Percentiles rank a stretch among this genome's conserved stretches.
Conservation (phyloP, 2,329 filamentous ascomycete species). For the Penicillium rolfsii region DNA sequence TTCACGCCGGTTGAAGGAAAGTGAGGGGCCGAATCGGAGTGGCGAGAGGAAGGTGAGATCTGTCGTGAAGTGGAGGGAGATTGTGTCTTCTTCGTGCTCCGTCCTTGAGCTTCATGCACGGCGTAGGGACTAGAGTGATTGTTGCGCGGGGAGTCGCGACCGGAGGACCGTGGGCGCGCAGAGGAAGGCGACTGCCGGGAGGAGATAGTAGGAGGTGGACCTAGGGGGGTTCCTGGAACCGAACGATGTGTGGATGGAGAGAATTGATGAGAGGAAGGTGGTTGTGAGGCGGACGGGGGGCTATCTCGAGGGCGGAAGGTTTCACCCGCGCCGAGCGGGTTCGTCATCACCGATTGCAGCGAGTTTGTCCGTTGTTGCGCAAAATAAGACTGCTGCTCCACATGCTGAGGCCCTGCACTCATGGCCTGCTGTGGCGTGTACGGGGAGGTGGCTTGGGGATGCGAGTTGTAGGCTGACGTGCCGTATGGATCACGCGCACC, state of each 20-base stretch:
- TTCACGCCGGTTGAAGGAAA: conserved; percentile 59
- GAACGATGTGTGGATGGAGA: conserved; percentile 45
- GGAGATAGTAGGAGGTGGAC: conserved; percentile 45
- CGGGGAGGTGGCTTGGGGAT: conserved; percentile 40
- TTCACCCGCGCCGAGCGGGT: conserved; percentile 38
- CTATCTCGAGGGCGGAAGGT: conserved; percentile 42
- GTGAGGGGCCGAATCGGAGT: conserved; percentile 34
- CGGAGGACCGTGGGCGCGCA: conserved; percentile 43
- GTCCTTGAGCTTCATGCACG: conserved; percentile 34
- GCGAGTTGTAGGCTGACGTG: conserved; percentile 35
- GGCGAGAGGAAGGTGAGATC: conserved; percentile 44
- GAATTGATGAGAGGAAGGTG: conserved; percentile 39
- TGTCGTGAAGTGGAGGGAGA: conserved; percentile 37
- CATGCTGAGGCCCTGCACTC: conserved; percentile 35
- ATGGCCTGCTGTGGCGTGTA: conserved; percentile 45
- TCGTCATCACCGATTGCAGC: conserved; percentile 44
- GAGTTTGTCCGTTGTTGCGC: conserved; percentile 45
- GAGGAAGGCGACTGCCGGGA: conserved; percentile 43
- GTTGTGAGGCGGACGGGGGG: conserved; percentile 38
- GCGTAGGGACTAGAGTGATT: conserved; percentile 39
- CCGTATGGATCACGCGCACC: conserved; percentile 42
- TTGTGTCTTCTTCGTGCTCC: conserved; percentile 31
- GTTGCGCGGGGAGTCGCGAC: conserved; percentile 39
- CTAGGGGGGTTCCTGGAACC: conserved; percentile 54
- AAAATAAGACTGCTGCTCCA: conserved; percentile 43